Conservation (phyloP, 2,329 filamentous ascomycete genomes). For the Daldinia sp. region DNA sequence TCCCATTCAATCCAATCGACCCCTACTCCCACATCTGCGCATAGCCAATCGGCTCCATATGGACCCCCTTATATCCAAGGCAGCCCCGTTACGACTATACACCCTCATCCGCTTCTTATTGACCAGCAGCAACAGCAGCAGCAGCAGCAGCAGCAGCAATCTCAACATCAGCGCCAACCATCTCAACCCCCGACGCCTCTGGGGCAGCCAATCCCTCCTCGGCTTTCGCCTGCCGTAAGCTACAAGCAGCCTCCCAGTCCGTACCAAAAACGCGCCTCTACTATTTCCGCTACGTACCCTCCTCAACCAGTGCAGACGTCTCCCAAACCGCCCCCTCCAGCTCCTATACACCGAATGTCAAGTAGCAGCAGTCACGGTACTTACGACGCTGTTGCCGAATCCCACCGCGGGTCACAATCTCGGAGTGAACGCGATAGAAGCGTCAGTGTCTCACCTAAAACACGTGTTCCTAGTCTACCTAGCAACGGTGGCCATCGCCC, state of each 20-base stretch:
- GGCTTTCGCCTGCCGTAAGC: conserved; percentile 59
- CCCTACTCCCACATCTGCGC: conserved; percentile 71
- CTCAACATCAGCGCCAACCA: conserved; percentile 60
- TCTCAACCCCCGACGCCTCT: conserved; percentile 68
- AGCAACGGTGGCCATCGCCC: conserved; percentile 47
- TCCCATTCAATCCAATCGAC: conserved; percentile 71
- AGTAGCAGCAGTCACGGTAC: conserved; percentile 58
- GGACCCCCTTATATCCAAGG: conserved; percentile 63
- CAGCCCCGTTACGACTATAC: conserved; percentile 64
- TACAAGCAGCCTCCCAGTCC: conserved; percentile 67
- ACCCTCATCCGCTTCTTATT: conserved; percentile 55
- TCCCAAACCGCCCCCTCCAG: conserved; percentile 54
- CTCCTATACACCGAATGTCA: conserved; percentile 55
- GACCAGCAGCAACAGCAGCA: conserved; percentile 49
- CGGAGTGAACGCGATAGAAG: conserved; percentile 76
- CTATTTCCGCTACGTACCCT: conserved; percentile 46
- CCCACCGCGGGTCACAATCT: conserved; percentile 64
- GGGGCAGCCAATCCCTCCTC: conserved; percentile 62
- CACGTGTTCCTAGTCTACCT: conserved; percentile 66
- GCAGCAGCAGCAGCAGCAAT: conserved; percentile 55
- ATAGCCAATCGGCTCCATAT: conserved; percentile 66
- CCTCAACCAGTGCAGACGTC: conserved; percentile 50
- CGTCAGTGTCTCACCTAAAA: conserved; percentile 83
- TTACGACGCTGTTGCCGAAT: conserved; percentile 59
- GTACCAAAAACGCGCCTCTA: conserved; percentile 65